Percentiles rank a stretch among this genome's conserved stretches.
Conservation (phyloP, 176 grass and related monocot genomes). For the Canna indica region DNA sequence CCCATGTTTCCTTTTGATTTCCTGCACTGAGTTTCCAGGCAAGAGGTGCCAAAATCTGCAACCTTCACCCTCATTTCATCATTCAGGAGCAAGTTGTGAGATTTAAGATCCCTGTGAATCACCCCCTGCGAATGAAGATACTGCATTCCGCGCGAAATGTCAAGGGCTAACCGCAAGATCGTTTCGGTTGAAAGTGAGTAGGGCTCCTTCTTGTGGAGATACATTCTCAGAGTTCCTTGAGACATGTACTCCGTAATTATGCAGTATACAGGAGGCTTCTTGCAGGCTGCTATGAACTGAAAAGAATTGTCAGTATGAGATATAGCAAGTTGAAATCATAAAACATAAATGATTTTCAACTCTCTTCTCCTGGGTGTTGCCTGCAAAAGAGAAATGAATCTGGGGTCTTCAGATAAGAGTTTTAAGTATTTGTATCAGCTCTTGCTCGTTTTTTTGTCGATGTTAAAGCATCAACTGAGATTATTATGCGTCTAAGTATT, state of each 20-base stretch:
- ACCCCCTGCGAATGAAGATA: constrained; percentile 94
- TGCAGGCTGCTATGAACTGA: constrained; percentile 90
- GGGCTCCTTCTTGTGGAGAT: constrained; percentile 95
- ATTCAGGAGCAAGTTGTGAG: constrained; percentile 90
- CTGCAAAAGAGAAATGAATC: too few relatives aligned
- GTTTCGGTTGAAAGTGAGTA: constrained; percentile 92
- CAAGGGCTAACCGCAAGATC: constrained; percentile 67
- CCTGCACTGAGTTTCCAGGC: constrained; percentile 67
- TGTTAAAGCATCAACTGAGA: too few relatives aligned
- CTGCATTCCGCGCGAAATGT: constrained; percentile 91
- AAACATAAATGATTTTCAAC: too few relatives aligned
- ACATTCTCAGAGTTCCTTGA: constrained; percentile 95
- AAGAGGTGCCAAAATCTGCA: constrained; percentile 89
- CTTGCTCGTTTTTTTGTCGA: too few relatives aligned
- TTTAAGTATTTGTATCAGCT: too few relatives aligned
- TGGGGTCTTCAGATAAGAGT: too few relatives aligned
- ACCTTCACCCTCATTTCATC: constrained; percentile 98
- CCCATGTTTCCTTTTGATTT: constrained; percentile 87
- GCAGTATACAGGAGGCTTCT: constrained; percentile 95
- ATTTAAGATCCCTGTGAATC: constrained; percentile 95
- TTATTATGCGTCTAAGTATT: too few relatives aligned
- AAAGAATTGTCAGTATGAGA: not conserved
- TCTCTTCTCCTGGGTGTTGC: too few relatives aligned
- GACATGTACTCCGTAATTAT: constrained; percentile 99
- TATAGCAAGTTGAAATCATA: not conserved